Evolutionary conservation across 2,329 filamentous ascomycete genomes (phyloP).

Genomic region (Trichoderma endophyticum): DNA sequence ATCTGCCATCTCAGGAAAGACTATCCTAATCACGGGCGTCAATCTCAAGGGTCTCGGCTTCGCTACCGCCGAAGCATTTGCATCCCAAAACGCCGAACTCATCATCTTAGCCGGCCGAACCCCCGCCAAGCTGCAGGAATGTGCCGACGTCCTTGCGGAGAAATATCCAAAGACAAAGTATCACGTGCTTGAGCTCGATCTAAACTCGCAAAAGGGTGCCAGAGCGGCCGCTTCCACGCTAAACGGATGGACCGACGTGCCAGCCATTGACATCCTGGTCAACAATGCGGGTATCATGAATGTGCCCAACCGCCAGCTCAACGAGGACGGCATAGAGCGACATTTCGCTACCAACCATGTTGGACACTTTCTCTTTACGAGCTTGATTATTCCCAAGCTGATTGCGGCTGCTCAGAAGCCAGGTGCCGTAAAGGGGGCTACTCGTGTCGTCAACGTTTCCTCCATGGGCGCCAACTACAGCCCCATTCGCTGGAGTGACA

Average conservation of each 20-base stretch:
- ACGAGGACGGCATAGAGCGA: not conserved
- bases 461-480: not conserved
- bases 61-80: slow-evolving; percentile 13
- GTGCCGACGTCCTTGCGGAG: not conserved
- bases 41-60: slow-evolving; percentile 15
- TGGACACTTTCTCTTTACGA: slow-evolving; percentile 9
- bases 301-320: not conserved
- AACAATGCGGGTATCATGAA: slow-evolving; percentile 14
- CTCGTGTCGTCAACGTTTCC: slow-evolving; percentile 10
- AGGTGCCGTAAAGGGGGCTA: not conserved
- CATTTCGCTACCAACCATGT: slow-evolving; percentile 12
- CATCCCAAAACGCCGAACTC: not conserved
- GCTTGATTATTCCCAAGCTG: not conserved
- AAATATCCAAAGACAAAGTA: slow-evolving; percentile 1
- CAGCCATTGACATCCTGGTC: slow-evolving; percentile 8
- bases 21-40: slow-evolving; percentile 10
- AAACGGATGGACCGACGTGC: not conserved
- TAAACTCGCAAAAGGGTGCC: not conserved
- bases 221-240: not conserved
- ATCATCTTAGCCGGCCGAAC: slow-evolving; percentile 15
- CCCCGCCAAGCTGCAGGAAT: slow-evolving; percentile 6
- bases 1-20: not conserved
- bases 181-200: not conserved
- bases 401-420: slow-evolving; percentile 4
- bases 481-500: slow-evolving; percentile 10